A percentile compares a stretch with the other conserved stretches of the same genome.
Evolutionary conservation across 1,139 yeast genomes (phyloP).

Genomic region (Protomyces inundatus): DNA sequence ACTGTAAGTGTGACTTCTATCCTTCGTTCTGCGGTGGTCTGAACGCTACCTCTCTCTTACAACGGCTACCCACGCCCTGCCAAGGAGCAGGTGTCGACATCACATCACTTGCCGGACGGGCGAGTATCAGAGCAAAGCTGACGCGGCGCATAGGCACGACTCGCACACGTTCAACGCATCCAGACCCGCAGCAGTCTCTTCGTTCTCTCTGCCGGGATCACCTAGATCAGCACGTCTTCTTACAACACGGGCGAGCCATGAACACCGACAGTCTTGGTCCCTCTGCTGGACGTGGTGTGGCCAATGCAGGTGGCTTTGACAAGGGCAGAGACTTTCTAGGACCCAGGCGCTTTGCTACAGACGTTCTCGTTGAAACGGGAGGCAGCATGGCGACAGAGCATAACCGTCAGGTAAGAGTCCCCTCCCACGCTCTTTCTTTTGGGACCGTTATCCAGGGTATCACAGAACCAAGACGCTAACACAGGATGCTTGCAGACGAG

Average conservation of each 20-base stretch:
- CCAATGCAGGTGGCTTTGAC: neutral
- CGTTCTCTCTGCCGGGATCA: too few relatives aligned
- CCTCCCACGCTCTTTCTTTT: neutral
- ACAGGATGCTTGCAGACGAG: neutral
- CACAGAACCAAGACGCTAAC: neutral
- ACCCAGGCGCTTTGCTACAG: neutral
- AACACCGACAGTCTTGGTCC: neutral
- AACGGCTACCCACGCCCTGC: too few relatives aligned
- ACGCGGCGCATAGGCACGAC: too few relatives aligned
- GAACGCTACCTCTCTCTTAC: too few relatives aligned
- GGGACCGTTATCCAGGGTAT: neutral
- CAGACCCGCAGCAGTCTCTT: too few relatives aligned
- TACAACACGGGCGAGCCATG: neutral
- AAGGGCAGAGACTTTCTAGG: neutral
- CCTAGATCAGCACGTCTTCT: too few relatives aligned
- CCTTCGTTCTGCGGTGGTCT: too few relatives aligned
- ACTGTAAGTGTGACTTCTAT: too few relatives aligned
- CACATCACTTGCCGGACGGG: too few relatives aligned
- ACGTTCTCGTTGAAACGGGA: neutral
- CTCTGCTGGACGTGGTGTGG: neutral
- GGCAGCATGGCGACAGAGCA: neutral
- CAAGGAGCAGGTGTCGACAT: too few relatives aligned
- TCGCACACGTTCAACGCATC: too few relatives aligned
- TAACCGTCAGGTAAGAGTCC: neutral
- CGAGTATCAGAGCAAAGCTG: too few relatives aligned